phyloP scores from a whole-genome alignment of 495 filamentous ascomycete species.

The Pyrenula massariospora region DNA sequence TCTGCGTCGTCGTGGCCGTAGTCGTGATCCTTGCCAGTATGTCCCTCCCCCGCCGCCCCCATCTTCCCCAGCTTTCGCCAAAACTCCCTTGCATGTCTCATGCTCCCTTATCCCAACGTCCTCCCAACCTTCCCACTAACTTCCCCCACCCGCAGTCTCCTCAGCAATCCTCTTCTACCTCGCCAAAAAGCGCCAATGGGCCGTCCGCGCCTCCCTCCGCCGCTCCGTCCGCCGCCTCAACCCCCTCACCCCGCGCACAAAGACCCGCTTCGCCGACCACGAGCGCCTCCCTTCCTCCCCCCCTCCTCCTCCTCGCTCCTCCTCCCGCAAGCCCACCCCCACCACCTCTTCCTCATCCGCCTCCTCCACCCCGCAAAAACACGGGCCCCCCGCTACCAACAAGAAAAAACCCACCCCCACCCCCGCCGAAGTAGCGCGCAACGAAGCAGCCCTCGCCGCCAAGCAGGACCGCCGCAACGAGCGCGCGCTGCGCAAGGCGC shows the following conservation, averaged over 20 bases:
- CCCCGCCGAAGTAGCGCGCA: not conserved
- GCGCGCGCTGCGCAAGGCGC: not conserved
- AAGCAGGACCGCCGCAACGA: not conserved
- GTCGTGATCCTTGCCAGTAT: constrained; percentile 16
- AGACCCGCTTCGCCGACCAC: not conserved
- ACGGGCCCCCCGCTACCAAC: not conserved
- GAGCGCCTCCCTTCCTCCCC: not conserved
- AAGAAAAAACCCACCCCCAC: no score
- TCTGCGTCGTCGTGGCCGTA: constrained; percentile 14
- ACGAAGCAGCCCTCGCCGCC: not conserved
- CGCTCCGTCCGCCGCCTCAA: constrained; percentile 30
- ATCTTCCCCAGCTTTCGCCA: not conserved
- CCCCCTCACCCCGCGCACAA: not conserved
- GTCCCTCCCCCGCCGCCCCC: not conserved
- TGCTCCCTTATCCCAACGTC: not conserved
- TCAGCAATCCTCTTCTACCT: constrained; percentile 35
- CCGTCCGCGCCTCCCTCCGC: constrained; percentile 31
- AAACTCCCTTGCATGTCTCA: not conserved
- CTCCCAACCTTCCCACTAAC: not conserved
- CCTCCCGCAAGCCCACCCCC: not conserved
- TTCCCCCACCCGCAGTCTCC: constrained; percentile 16
- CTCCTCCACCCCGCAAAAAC: not conserved
- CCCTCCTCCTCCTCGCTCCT: not conserved
- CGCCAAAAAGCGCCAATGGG: constrained; percentile 42
- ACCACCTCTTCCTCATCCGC: not conserved